Percentiles rank a stretch among this genome's conserved stretches.
phyloP scores from a whole-genome alignment of 192 early-diverging fungal genomes.

The Coemansia sp. region DNA sequence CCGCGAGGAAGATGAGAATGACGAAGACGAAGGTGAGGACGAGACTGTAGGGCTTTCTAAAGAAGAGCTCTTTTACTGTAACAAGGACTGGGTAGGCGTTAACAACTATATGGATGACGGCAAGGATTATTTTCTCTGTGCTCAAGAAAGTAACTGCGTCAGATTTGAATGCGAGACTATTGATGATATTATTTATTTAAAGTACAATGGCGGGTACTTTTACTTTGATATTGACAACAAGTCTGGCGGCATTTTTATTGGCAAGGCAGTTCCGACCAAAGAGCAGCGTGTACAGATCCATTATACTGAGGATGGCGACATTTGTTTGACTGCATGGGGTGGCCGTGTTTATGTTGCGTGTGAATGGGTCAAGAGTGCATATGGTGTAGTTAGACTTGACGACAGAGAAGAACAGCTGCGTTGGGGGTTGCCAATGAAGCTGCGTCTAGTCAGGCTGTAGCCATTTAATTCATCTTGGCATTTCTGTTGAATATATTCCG shows the following conservation, averaged over 20 bases:
- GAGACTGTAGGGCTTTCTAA: neutral
- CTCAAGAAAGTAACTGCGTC: neutral
- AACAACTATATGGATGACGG: neutral
- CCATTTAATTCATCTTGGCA: neutral
- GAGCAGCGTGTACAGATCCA: neutral
- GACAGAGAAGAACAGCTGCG: neutral
- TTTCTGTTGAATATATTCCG: too few relatives aligned
- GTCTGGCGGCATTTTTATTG: neutral
- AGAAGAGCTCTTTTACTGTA: neutral
- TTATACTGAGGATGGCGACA: too few relatives aligned
- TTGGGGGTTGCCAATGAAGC: slow-evolving; percentile 5
- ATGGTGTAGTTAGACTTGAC: neutral
- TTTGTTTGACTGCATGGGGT: neutral
- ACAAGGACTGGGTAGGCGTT: neutral
- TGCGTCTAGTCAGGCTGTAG: slow-evolving; percentile 9
- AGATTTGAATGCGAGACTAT: slow-evolving; percentile 5
- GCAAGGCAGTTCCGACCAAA: slow-evolving; percentile 1
- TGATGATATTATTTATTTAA: neutral
- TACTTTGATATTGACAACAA: neutral
- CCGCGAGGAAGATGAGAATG: neutral
- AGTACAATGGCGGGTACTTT: neutral
- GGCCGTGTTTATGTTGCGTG: neutral
- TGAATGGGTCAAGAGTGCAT: slow-evolving; percentile 9
- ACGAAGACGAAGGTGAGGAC: neutral
- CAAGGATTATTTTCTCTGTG: slow-evolving; percentile 1